Evolutionary conservation across 805 yeast species (phyloP).

Genomic region (Lachancea waltii): DNA sequence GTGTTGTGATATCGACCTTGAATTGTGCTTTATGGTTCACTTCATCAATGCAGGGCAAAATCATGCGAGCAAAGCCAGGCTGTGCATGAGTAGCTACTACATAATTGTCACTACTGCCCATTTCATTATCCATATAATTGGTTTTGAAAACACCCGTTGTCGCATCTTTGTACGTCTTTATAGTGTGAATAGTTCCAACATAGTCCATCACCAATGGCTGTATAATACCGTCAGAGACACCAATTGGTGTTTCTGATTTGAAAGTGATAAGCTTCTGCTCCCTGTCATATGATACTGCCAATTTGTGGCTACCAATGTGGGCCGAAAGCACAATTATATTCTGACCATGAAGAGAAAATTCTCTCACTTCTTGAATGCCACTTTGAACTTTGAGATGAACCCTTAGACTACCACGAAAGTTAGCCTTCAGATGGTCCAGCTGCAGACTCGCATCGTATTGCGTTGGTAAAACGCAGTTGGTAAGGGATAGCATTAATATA

Average conservation of each 20-base stretch:
- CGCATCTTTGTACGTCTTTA: slow-evolving; percentile 46
- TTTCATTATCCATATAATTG: slow-evolving; percentile 46
- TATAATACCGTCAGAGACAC: slow-evolving; percentile 3
- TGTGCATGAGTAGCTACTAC: slow-evolving; percentile 68
- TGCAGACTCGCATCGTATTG: slow-evolving; percentile 35
- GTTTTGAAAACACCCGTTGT: slow-evolving; percentile 67
- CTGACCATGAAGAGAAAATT: slow-evolving; percentile 24
- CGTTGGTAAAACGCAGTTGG: slow-evolving; percentile 26
- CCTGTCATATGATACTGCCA: slow-evolving; percentile 22
- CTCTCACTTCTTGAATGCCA: slow-evolving; percentile 4
- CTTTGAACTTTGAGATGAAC: slow-evolving; percentile 9
- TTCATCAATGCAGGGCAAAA: slow-evolving; percentile 70
- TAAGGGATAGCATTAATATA: slow-evolving; percentile 13
- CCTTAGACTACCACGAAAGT: slow-evolving; percentile 37
- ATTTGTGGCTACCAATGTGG: slow-evolving; percentile 30
- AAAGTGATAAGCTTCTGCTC: slow-evolving; percentile 11
- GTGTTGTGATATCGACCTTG: slow-evolving; percentile 43
- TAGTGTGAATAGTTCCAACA: slow-evolving; percentile 45
- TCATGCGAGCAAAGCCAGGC: slow-evolving; percentile 54
- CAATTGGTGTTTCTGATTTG: slow-evolving; percentile 5
- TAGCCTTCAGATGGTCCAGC: slow-evolving; percentile 41
- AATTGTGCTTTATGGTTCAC: slow-evolving; percentile 47
- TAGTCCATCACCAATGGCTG: slow-evolving; percentile 32
- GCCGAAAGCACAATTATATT: slow-evolving; percentile 37
- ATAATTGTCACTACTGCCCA: slow-evolving; percentile 44